Conservation (phyloP, 345 rosid genomes). For the Raphanus raphanistrum region DNA sequence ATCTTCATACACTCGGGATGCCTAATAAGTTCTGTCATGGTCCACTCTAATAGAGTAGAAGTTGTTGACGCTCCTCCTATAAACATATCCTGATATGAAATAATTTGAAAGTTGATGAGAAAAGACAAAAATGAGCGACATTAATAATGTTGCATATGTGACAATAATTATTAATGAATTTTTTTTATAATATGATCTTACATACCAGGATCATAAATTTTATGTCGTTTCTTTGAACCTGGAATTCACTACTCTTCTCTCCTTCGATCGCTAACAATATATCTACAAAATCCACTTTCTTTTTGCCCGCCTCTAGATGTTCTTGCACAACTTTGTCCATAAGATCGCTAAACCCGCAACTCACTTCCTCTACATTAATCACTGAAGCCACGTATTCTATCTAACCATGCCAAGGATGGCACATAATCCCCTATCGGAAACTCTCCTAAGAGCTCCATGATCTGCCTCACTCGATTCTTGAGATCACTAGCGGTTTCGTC, state of each 20-base stretch:
- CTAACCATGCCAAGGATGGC: constrained; percentile 55
- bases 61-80: constrained; percentile 32
- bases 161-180: too few species aligned
- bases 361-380: constrained; percentile 18
- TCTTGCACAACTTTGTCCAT: constrained; percentile 33
- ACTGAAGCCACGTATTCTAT: constrained; percentile 17
- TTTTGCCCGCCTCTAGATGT: not conserved
- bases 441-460: constrained; percentile 40
- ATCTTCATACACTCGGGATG: constrained; percentile 26
- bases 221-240: constrained; percentile 16
- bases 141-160: too few species aligned
- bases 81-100: constrained; percentile 25
- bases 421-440: constrained; percentile 52
- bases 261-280: constrained; percentile 14
- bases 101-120: not conserved
- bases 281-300: constrained; percentile 1
- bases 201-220: constrained; percentile 24
- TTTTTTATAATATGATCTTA: not conserved
- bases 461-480: constrained; percentile 33
- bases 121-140: too few species aligned
- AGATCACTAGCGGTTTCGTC: constrained; percentile 38
- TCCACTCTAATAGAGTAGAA: constrained; percentile 25
- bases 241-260: constrained; percentile 10
- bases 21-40: constrained; percentile 24
- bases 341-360: constrained; percentile 24